These are phyloP conservation scores for Pythium scleroteichum DNA, from an alignment of 352 stramenopile species.

Conservation along the genomic window DNA sequence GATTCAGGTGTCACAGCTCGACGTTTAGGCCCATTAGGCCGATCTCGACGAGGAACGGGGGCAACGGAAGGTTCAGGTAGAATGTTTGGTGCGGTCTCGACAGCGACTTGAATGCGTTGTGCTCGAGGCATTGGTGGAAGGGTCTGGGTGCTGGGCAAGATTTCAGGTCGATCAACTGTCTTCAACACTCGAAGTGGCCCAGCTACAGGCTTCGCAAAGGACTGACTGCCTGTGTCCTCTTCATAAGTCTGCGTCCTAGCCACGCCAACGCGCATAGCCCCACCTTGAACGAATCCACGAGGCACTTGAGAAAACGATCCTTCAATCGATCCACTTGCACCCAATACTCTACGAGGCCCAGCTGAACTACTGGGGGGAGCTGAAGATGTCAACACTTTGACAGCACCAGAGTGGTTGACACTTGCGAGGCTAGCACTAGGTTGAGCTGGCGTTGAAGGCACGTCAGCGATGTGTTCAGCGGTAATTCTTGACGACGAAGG, in stretches of 20 bases:
- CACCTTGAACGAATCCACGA: constrained; percentile 17
- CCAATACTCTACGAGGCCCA: constrained; percentile 23
- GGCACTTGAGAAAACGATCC: constrained; percentile 6
- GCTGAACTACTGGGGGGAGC: background rate
- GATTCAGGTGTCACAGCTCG: constrained; percentile 22
- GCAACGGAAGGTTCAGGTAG: background rate
- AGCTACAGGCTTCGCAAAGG: constrained; percentile 1
- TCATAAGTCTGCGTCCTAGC: constrained; percentile 12
- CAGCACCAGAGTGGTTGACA: background rate
- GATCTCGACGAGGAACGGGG: constrained; percentile 25
- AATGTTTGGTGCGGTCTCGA: constrained; percentile 2
- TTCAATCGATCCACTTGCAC: constrained; percentile 5
- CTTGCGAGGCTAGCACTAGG: no score
- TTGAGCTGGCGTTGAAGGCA: background rate
- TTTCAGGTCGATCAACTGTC: constrained; percentile 12
- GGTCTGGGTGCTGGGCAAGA: background rate
- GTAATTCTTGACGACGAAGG: background rate
- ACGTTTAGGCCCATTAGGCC: constrained; percentile 26
- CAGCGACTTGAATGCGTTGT: constrained; percentile 24
- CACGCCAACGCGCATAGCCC: constrained; percentile 21
- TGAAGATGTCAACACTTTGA: constrained; percentile 8
- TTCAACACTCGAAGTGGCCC: constrained; percentile 28
- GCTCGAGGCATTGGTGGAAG: constrained; percentile 19
- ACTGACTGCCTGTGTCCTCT: constrained; percentile 5
- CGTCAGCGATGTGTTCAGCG: background rate